A percentile compares a stretch with the other conserved stretches of the same genome.
Conservation (phyloP, 331 rosid genomes). For the Ulmus americana region DNA sequence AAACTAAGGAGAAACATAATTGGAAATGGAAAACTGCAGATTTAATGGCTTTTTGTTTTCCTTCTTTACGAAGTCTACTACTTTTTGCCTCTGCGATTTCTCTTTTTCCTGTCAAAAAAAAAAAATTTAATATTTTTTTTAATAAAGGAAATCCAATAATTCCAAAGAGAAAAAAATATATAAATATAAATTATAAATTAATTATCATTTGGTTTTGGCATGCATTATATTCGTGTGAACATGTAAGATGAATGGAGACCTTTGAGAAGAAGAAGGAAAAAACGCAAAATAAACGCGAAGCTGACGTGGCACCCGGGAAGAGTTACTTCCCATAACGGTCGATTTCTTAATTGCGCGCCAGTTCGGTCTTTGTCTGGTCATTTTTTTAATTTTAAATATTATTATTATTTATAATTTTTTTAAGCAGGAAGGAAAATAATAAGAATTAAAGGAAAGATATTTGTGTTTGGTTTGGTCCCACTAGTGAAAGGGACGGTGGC, state of each 20-base stretch:
- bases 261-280: neutral
- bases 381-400: too few species aligned
- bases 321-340: conserved; percentile 15
- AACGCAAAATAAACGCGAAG: neutral
- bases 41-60: neutral
- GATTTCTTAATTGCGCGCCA: conserved; percentile 8
- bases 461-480: neutral
- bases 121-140: neutral
- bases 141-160: neutral
- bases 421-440: too few species aligned
- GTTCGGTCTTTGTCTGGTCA: too few species aligned
- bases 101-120: neutral
- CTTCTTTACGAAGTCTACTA: conserved; percentile 1
- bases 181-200: too few species aligned
- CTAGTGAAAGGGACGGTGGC: neutral
- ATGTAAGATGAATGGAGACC: neutral
- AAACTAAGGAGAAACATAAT: neutral
- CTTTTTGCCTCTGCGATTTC: neutral
- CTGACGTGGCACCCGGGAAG: conserved; percentile 15
- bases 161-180: neutral
- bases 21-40: neutral
- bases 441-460: too few species aligned
- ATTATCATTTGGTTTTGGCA: neutral
- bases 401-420: too few species aligned
- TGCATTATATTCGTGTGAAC: neutral